Evolutionary conservation across 1,284 basidiomycete genomes (phyloP).

Genomic region (Cutaneotrichosporon mucoides): DNA sequence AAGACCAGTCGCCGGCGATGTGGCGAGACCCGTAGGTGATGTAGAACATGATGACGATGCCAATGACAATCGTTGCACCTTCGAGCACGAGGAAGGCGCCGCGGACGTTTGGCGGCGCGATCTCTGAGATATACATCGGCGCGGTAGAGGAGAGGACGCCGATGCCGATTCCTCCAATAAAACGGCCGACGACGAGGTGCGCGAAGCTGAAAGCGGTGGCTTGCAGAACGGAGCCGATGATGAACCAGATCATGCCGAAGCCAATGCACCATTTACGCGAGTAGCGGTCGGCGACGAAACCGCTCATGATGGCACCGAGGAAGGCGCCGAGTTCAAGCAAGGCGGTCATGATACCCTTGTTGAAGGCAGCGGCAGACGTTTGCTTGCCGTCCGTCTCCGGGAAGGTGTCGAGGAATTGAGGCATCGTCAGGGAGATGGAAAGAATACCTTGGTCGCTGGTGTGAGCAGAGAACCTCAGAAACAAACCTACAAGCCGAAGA

Average conservation of each 20-base stretch:
- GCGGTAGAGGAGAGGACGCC: constrained; percentile 41
- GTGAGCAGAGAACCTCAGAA: background rate
- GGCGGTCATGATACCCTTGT: constrained; percentile 34
- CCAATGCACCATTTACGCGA: constrained; percentile 28
- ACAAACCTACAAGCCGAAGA: constrained; percentile 14
- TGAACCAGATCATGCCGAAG: constrained; percentile 28
- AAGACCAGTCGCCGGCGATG: constrained; percentile 22
- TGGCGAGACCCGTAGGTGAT: constrained; percentile 22
- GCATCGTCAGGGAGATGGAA: constrained; percentile 34
- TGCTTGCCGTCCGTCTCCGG: constrained; percentile 27
- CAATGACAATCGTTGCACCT: constrained; percentile 68
- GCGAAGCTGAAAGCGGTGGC: constrained; percentile 22
- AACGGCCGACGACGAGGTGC: constrained; percentile 33
- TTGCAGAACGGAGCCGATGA: constrained; percentile 29
- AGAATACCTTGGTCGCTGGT: constrained; percentile 35
- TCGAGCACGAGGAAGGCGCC: constrained; percentile 72
- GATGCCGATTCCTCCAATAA: constrained; percentile 29
- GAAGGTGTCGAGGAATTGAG: constrained; percentile 31
- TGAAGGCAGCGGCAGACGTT: constrained; percentile 17
- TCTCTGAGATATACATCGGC: constrained; percentile 47
- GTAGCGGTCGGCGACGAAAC: constrained; percentile 32
- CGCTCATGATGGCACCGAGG: constrained; percentile 29
- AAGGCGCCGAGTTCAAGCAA: constrained; percentile 40
- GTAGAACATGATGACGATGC: constrained; percentile 20
- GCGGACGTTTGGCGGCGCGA: constrained; percentile 53